Evolutionary conservation across 768 basidiomycete species (phyloP), one percentile per base, ranked within the genome.

Genomic region (Suillus ampliporus): DNA sequence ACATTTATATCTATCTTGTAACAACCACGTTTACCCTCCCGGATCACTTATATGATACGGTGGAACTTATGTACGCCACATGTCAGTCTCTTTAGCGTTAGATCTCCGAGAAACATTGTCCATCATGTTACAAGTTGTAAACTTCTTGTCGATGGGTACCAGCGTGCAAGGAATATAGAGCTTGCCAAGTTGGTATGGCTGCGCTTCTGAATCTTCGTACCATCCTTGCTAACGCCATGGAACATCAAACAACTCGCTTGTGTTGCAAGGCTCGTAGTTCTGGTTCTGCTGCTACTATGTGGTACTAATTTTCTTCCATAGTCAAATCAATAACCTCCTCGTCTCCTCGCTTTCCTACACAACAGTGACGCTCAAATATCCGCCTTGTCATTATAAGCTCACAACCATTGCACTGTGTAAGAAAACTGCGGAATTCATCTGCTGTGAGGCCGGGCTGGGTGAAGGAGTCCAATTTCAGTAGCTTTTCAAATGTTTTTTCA

Each of bases 381-480:
- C 15, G 9, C 21, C 43, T 57, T n/a, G 38, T 57, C 56, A 57
- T 57, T 21, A 57, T 40, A 34, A 57, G 56, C 35, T 28, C 31
- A 44, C 56, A 57, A 44, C 13, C 9, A 41, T 43, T 41, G 11
- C 56, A 57, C 19, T 6, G 26, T 31, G 14, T 57, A 26, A 57
- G 56, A 35, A 57, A 57, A 15, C 14, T 13, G 11, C 7, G 26
- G 4, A 57, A 40, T 44, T 40, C 23, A 3, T 41, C 38, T 38
- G 41, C 17, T 40, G 56, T 57, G 38, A 57, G 40, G 15, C 56
- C 40, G 1, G 56, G 56, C 31, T 17, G 34, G 10, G 43, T 35
- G 14, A 54, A 54, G 31, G 52, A 54, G 52, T 35, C 52, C 34
- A 54, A 28, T 54, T 9, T 26, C 38, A 54, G 17, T 11, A 54